Percentiles rank a stretch among this genome's conserved stretches.
These are phyloP conservation scores for Tuber magnatum DNA, from an alignment of 495 filamentous ascomycete genomes.

Conservation along the genomic window DNA sequence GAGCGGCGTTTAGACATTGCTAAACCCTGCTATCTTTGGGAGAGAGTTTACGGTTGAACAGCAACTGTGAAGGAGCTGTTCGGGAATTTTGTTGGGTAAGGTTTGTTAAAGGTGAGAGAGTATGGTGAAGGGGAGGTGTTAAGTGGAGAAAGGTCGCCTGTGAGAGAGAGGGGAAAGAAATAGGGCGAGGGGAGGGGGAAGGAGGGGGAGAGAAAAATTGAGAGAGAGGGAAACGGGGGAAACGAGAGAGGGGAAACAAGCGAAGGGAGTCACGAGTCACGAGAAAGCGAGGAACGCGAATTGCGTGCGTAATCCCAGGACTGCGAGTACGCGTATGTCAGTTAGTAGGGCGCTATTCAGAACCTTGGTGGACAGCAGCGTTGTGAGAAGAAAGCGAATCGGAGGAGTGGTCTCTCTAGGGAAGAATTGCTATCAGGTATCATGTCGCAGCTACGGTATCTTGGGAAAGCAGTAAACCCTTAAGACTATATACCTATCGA, in stretches of 20 bases:
- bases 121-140: neutral
- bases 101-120: neutral
- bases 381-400: neutral
- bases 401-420: neutral
- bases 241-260: neutral
- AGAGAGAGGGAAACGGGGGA: neutral
- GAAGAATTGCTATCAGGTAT: neutral
- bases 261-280: neutral
- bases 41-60: neutral
- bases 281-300: neutral
- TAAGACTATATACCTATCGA: neutral
- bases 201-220: no score
- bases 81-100: neutral
- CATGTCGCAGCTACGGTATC: no score
- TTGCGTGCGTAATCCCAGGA: neutral
- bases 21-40: neutral
- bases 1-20: conserved; percentile 23
- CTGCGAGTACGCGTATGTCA: neutral
- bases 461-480: neutral
- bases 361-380: neutral
- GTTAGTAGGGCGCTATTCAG: neutral
- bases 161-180: neutral
- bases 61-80: neutral
- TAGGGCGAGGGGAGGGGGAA: neutral
- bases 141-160: neutral